Percentiles rank a stretch among this genome's conserved stretches.
These are phyloP conservation scores for Melanopsichium pennsylvanicum DNA, from an alignment of 1,284 basidiomycete species.

Conservation along the genomic window DNA sequence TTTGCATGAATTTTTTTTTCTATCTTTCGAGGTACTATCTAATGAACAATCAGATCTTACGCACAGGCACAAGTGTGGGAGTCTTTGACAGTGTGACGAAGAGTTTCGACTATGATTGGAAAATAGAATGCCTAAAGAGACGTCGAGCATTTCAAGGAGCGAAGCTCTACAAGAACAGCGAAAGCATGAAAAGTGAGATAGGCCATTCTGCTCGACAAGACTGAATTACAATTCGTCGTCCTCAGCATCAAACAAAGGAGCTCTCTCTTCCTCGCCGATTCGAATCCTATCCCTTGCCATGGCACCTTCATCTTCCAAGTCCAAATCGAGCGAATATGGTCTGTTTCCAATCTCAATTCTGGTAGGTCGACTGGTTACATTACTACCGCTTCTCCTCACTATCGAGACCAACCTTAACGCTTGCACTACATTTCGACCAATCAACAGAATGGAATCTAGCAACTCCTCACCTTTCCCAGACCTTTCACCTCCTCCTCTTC, in stretches of 20 bases:
- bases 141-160: no score
- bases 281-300: constrained; percentile 60
- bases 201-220: no score
- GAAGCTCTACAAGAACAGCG: no score
- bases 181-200: neutral
- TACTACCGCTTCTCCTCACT: constrained; percentile 54
- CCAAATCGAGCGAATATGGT: constrained; percentile 59
- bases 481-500: constrained; percentile 9
- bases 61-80: neutral
- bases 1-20: no score
- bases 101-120: no score
- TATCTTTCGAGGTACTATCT: neutral
- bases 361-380: constrained; percentile 53
- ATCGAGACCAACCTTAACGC: constrained; percentile 59
- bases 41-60: constrained; percentile 3
- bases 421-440: constrained; percentile 61
- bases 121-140: neutral
- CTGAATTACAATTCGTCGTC: constrained; percentile 37
- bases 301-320: constrained; percentile 62
- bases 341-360: constrained; percentile 58
- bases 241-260: constrained; percentile 41
- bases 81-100: no score
- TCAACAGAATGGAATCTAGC: constrained; percentile 61
- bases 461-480: constrained; percentile 60
- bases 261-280: constrained; percentile 55